A percentile compares a stretch with the other conserved stretches of the same genome.
Evolutionary conservation across 768 basidiomycete species (phyloP).

Genomic region (Lactarius evosmus): DNA sequence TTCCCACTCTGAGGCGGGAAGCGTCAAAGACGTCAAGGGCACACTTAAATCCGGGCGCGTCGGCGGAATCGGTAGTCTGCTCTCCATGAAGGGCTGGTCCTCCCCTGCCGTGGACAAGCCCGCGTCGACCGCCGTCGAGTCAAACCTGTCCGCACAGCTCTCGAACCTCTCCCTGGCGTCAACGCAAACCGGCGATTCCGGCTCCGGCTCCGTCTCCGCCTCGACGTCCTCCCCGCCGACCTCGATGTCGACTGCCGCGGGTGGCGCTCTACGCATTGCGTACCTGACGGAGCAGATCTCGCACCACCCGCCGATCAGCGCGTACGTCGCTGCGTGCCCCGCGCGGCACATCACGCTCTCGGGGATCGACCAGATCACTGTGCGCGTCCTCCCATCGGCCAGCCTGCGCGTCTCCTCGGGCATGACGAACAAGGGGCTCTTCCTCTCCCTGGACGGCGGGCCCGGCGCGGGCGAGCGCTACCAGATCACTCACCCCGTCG

Average conservation of each 20-base stretch:
- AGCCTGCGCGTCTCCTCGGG: conserved; percentile 76
- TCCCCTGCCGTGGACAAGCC: conserved; percentile 40
- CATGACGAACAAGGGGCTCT: conserved; percentile 83
- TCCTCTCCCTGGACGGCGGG: conserved; percentile 70
- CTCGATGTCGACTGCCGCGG: conserved; percentile 30
- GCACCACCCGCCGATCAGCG: conserved; percentile 94
- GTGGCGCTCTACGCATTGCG: conserved; percentile 53
- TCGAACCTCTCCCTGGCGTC: conserved; percentile 57
- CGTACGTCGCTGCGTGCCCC: conserved; percentile 77
- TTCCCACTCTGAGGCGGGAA: conserved; percentile 46
- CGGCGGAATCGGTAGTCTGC: conserved; percentile 57
- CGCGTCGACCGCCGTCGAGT: conserved; percentile 43
- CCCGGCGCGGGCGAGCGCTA: conserved; percentile 77
- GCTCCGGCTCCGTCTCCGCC: conserved; percentile 8
- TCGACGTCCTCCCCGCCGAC: conserved; percentile 33
- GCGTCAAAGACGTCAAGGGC: conserved; percentile 49
- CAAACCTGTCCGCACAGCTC: conserved; percentile 50
- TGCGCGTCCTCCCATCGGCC: conserved; percentile 85
- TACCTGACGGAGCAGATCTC: conserved; percentile 93
- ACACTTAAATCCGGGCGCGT: conserved; percentile 50
- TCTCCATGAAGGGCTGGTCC: conserved; percentile 38
- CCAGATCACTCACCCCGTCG: conserved; percentile 86
- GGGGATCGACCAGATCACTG: conserved; percentile 92
- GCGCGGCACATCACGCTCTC: conserved; percentile 62
- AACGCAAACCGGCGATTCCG: conserved; percentile 32